phyloP scores from a whole-genome alignment of 2,329 filamentous ascomycete genomes.

The Torrubiellomyces zombiae region DNA sequence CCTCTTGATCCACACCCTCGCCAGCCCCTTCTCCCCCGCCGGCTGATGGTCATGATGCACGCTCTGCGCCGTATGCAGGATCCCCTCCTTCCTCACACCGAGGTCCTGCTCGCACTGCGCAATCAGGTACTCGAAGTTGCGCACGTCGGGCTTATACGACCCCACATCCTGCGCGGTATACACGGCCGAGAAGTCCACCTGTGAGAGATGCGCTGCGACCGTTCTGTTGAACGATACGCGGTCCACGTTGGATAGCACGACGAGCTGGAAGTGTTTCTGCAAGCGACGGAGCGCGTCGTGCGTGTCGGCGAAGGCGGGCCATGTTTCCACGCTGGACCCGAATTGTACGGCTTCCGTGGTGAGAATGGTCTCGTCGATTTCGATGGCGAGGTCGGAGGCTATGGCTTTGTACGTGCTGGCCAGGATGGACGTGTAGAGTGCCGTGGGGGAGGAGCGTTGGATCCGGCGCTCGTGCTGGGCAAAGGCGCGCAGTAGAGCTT shows the following conservation, averaged over 20 bases:
- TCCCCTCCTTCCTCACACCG: constrained; percentile 30
- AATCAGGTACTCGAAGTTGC: constrained; percentile 52
- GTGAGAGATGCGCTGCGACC: constrained; percentile 22
- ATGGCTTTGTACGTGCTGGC: constrained; percentile 23
- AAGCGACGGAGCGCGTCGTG: constrained; percentile 33
- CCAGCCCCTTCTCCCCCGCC: constrained; percentile 40
- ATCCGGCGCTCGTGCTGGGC: constrained; percentile 37
- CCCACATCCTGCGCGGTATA: constrained; percentile 58
- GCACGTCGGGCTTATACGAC: constrained; percentile 48
- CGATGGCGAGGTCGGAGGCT: constrained; percentile 12
- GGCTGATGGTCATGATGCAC: constrained; percentile 52
- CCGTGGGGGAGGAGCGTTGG: constrained; percentile 38
- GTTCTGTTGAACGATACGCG: constrained; percentile 13
- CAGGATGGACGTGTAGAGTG: constrained; percentile 18
- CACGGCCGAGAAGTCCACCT: constrained; percentile 39
- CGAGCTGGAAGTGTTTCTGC: constrained; percentile 34
- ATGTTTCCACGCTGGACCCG: constrained; percentile 32
- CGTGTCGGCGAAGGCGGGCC: constrained; percentile 42
- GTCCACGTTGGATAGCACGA: constrained; percentile 46
- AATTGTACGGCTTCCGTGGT: constrained; percentile 11
- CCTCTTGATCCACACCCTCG: constrained; percentile 45
- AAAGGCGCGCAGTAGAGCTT: constrained; percentile 23
- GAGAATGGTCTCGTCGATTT: constrained; percentile 11
- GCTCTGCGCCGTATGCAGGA: constrained; percentile 54
- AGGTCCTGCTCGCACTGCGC: constrained; percentile 32